Base-by-base conservation (phyloP, 2,329 filamentous ascomycete genomes). In the Thermomyces lanuginosus region DNA sequence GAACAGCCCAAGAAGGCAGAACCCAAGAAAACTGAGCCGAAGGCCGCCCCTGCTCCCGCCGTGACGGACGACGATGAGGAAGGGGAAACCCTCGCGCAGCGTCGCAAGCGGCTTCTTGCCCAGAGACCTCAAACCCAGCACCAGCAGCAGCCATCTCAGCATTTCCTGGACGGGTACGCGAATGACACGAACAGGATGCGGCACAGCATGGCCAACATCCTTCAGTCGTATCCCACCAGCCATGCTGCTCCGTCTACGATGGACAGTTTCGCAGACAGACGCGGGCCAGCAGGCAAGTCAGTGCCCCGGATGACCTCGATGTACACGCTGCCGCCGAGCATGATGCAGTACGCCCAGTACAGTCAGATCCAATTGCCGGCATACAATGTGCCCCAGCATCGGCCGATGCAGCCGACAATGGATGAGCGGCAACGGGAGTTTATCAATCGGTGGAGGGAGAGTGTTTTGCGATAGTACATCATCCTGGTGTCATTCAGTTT, bases 391-490 rank as follows among this genome's bases (percentile, higher is more conserved):
- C 22, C 35, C 40, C 15, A 33, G 45, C 33, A 16, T 10, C 16
- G 29, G 42, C 31, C 12, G 45, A 50, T 34, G 31, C 36, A 44
- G 4, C 45, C 35, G 15, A 40, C 44, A n/a, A 50, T 64, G 42
- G 57, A 66, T 41, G 49, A 57, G 4, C 53, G 53, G 28, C 64
- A 69, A 41, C 53, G 64, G 28, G 66, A 63, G 32, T 52, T 64
- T 32, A 70, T 73, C 47, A 66, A 72, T 51, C 63, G 60, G 17
- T 73, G 69, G 69, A 60, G 68, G 41, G 56, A 64, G 36, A 55
- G 53, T 30, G 46, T 56, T 28, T 30, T 29, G 16, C 26, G 31
- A 31, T 36, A 33, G n/a, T 22, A n/a, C n/a, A n/a, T n/a, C n/a
- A n/a, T n/a, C n/a, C n/a, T n/a, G n/a, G n/a, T n/a, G n/a, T n/a